These are phyloP conservation scores for Skeletonema marinoi DNA, from an alignment of 108 stramenopile species.

Conservation along the genomic window DNA sequence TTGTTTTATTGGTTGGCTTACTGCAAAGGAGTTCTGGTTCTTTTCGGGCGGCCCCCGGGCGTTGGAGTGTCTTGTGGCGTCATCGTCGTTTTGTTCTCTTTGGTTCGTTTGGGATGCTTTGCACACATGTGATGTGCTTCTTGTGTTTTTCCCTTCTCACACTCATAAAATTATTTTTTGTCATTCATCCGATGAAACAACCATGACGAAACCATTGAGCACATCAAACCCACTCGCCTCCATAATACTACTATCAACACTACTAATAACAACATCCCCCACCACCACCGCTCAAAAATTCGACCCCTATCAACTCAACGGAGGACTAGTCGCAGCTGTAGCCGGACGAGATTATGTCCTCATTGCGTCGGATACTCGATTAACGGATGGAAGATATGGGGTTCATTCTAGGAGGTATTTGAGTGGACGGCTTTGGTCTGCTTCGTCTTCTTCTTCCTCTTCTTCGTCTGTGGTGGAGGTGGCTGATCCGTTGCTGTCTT, in stretches of 20 bases:
- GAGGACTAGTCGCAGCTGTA: slow-evolving; percentile 80
- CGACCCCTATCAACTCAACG: slow-evolving; percentile 83
- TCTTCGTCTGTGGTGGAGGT: neutral
- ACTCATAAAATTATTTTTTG: neutral
- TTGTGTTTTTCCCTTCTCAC: neutral
- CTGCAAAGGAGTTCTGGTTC: neutral
- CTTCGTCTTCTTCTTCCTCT: slow-evolving; percentile 14
- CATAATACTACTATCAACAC: neutral
- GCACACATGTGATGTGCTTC: too few species aligned
- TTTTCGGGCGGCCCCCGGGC: too few species aligned
- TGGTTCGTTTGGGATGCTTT: too few species aligned
- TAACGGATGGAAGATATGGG: slow-evolving; percentile 75
- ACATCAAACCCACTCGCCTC: neutral
- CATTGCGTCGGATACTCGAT: slow-evolving; percentile 74
- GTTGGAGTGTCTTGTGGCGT: neutral
- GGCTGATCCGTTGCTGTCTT: neutral
- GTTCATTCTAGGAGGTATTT: slow-evolving; percentile 65
- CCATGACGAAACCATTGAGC: neutral
- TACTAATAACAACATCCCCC: neutral
- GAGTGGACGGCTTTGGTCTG: slow-evolving; percentile 65
- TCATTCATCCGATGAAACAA: neutral
- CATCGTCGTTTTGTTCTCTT: too few species aligned
- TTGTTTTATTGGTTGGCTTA: too few species aligned
- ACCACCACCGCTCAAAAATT: slow-evolving; percentile 40
- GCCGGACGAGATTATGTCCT: slow-evolving; percentile 73